Base-by-base conservation (phyloP, 805 yeast genomes). In the Candida oleophila region DNA sequence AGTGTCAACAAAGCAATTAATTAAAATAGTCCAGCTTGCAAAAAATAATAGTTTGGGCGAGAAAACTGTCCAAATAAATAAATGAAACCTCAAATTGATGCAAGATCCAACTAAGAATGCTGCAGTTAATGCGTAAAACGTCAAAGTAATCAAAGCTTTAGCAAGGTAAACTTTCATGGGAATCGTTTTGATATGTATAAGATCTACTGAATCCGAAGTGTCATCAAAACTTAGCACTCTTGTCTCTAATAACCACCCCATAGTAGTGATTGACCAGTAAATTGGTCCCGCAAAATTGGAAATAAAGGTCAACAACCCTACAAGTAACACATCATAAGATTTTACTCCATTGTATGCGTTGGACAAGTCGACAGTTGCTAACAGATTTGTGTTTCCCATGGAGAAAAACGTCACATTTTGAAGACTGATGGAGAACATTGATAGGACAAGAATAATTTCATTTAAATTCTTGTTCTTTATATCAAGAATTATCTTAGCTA, bases 31-130 rank as follows among this genome's bases (percentile, higher is more conserved):
- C 98, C 98, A 94, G 2, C 83, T 82, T 1, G 82, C 80, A 53
- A 85, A 83, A 61, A 85, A 94, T 32, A 95, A 75, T 3, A 94
- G 63, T 58, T 91, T 92, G 1, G 99, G 99, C 43, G 96, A 87
- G 68, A 94, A 94, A 5, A 94, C 99, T 1, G 98, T 91, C 99
- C 99, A 94, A 8, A 94, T 87, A 61, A 94, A 94, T 47, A 94
- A 71, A 63, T 94, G 99, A 59, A 84, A 87, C 54, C 96, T 74
- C 54, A 91, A 74, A 18, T 78, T 71, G 43, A 77, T 75, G 62
- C 98, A 94, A 12, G 97, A 85, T 0, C 71, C 67, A 38, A 87
- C 61, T 43, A 89, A 74, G 38, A 78, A 77, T 2, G 79, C 55
- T 1, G 87, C 85, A 8, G 83, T 70, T 1, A 83, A 52, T 1